Base-by-base conservation (phyloP, 2,329 filamentous ascomycete species). In the Claviceps fusiformis region DNA sequence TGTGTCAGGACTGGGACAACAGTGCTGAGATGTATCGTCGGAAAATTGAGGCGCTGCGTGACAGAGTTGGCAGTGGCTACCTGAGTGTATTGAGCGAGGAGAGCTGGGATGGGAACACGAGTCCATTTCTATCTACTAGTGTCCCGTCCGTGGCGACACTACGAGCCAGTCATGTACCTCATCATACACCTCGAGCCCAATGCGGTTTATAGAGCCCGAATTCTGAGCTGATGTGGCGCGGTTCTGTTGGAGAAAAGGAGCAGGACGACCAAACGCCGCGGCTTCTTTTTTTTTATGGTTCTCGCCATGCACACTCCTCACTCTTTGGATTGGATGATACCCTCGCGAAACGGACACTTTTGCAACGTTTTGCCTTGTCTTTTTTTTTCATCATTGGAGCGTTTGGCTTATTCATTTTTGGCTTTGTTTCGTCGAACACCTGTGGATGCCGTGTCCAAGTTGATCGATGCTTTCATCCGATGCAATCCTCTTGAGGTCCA, bases 1-100 rank as follows among this genome's bases (percentile, higher is more conserved):
- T 74, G 13, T 60, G 71, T 5, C 72, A 75, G 49, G 78, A 86
- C 56, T 88, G 84, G 79, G 82, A 83, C 57, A 72, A 81, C 47
- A 80, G 81, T 56, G 86, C 86, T 54, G 88, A 93, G 63, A 74
- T 88, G 8, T 97, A 95, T 69, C 83, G 87, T 56, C 87, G 87
- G 67, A 93, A 93, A 69, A 86, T 97, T 54, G 90, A 95, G 68
- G 83, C 87, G 3, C 73, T 96, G 54, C 85, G 90, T 58, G 86
- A 86, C 64, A 89, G 92, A 64, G 85, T 95, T 60, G 91, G 91
- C 37, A 89, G 84, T 62, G 87, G 84, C 43, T 98, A 95, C 79
- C 78, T 98, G 44, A 91, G 84, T 59, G 89, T 87, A 15, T 75
- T 97, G 52, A 86, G 87, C 57, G 91, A 95, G 63, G 87, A 93